Evolutionary conservation across 164 flowering plant species (phyloP).

Genomic region (Magnolia kwangsiensis): DNA sequence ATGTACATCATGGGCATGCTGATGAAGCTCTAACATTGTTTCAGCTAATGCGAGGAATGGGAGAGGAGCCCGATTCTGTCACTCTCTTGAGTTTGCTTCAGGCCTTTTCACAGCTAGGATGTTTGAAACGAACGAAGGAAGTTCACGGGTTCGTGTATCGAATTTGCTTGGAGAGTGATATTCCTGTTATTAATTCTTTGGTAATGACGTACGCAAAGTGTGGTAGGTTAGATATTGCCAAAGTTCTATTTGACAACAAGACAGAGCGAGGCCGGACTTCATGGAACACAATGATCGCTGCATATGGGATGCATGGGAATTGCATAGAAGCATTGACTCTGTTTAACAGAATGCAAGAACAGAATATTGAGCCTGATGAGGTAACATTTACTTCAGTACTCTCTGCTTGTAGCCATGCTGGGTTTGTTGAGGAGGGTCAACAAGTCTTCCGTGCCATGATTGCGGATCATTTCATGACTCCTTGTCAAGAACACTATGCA

Average conservation of each 20-base stretch:
- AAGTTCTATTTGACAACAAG: constrained; percentile 33
- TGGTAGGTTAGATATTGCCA: constrained; percentile 37
- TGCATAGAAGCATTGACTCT: constrained; percentile 28
- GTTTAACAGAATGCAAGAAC: constrained; percentile 34
- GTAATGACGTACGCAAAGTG: constrained; percentile 48
- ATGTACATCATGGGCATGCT: constrained; percentile 30
- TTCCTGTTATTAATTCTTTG: constrained; percentile 37
- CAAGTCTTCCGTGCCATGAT: constrained; percentile 42
- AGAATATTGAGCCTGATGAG: constrained; percentile 33
- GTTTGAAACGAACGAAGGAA: constrained; percentile 34
- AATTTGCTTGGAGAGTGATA: constrained; percentile 25
- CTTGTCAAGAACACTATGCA: constrained; percentile 52
- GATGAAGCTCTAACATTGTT: constrained; percentile 43
- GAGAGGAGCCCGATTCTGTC: constrained; percentile 33
- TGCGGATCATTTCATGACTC: constrained; percentile 28
- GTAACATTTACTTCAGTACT: constrained; percentile 45
- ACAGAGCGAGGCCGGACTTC: constrained; percentile 14
- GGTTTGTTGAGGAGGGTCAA: constrained; percentile 50
- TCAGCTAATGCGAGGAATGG: constrained; percentile 31
- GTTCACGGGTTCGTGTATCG: constrained; percentile 41
- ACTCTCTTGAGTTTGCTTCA: constrained; percentile 40
- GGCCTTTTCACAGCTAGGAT: constrained; percentile 43
- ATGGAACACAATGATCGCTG: constrained; percentile 54
- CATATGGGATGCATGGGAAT: constrained; percentile 47
- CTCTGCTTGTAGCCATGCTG: constrained; percentile 65